Percentiles rank a stretch among this genome's conserved stretches.
Conservation (phyloP, 441 rosid species). For the Pelargonium citronellum region DNA sequence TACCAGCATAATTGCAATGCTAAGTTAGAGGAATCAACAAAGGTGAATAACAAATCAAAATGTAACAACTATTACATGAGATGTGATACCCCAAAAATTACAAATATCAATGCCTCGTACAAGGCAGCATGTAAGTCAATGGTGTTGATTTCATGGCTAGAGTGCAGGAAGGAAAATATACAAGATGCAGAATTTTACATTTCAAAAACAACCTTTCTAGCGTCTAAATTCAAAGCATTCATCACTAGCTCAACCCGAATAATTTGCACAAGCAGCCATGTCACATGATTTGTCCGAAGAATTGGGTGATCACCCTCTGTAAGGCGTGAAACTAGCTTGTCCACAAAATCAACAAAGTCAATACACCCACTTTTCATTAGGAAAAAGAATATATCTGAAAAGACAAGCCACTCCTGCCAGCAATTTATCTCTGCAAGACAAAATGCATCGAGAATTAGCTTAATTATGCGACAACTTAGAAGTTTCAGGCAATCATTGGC, state of each 20-base stretch:
- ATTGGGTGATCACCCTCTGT: conserved; percentile 66
- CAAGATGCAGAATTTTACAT: not conserved
- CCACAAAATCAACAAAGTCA: conserved; percentile 92
- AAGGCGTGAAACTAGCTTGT: conserved; percentile 73
- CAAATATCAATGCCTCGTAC: not conserved
- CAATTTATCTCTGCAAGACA: conserved; percentile 75
- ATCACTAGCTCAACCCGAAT: conserved; percentile 81
- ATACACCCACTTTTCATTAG: conserved; percentile 87
- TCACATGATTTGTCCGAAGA: conserved; percentile 94
- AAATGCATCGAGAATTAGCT: conserved; percentile 22
- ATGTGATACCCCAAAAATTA: conserved; percentile 2
- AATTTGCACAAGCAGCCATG: conserved; percentile 91
- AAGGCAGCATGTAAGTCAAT: not conserved
- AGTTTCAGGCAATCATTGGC: not conserved
- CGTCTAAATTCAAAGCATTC: conserved; percentile 65
- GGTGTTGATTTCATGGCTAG: not conserved
- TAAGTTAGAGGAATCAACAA: conserved; percentile 20
- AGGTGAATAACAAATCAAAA: not conserved
- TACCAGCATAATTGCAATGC: conserved; percentile 36
- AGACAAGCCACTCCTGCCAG: conserved; percentile 99
- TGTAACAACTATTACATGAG: not conserved
- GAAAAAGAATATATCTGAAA: conserved; percentile 82
- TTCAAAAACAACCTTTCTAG: conserved; percentile 61
- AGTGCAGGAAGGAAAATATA: conserved; percentile 11
- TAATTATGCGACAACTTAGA: conserved; percentile 11